Percentiles rank a stretch among this genome's conserved stretches.
phyloP scores from a whole-genome alignment of 2,329 filamentous ascomycete species.

The Didymosphaeria variabile region DNA sequence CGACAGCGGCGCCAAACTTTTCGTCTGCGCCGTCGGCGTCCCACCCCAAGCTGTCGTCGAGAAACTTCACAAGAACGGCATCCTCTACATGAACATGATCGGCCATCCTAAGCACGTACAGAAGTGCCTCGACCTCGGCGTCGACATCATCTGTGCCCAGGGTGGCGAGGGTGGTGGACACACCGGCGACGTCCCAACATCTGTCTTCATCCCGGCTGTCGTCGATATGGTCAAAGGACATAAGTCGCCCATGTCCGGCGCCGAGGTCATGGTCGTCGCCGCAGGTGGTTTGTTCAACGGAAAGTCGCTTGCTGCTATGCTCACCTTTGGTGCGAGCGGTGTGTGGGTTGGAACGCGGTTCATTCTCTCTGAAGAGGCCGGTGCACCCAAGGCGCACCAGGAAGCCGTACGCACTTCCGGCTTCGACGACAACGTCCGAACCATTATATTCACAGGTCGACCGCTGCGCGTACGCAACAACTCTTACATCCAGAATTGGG shows the following conservation, averaged over 20 bases:
- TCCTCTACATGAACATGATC: slow-evolving; percentile 79
- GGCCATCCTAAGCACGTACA: slow-evolving; percentile 97
- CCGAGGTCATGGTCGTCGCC: slow-evolving; percentile 89
- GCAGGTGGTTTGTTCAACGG: slow-evolving; percentile 96
- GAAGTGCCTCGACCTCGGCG: slow-evolving; percentile 89
- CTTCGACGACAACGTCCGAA: slow-evolving; percentile 96
- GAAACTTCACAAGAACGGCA: slow-evolving; percentile 82
- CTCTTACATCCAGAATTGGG: slow-evolving; percentile 94
- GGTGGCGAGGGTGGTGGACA: slow-evolving; percentile 97
- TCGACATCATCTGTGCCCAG: slow-evolving; percentile 97
- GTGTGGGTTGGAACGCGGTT: slow-evolving; percentile 99
- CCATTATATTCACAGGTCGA: slow-evolving; percentile 97
- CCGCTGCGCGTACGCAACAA: slow-evolving; percentile 94
- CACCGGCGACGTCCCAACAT: slow-evolving; percentile 92
- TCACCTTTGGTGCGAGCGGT: slow-evolving; percentile 90
- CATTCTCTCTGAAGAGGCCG: slow-evolving; percentile 91
- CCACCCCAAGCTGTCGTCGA: slow-evolving; percentile 90
- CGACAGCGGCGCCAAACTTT: slow-evolving; percentile 87
- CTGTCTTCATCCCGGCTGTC: slow-evolving; percentile 90
- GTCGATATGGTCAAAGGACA: slow-evolving; percentile 81
- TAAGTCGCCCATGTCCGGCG: slow-evolving; percentile 86
- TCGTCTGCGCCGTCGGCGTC: slow-evolving; percentile 96
- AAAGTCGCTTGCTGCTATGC: slow-evolving; percentile 83
- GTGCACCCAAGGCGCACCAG: slow-evolving; percentile 92
- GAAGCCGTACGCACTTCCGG: slow-evolving; percentile 90